Base-by-base conservation (phyloP, 1,284 basidiomycete species). In the Puccinia polysora region DNA sequence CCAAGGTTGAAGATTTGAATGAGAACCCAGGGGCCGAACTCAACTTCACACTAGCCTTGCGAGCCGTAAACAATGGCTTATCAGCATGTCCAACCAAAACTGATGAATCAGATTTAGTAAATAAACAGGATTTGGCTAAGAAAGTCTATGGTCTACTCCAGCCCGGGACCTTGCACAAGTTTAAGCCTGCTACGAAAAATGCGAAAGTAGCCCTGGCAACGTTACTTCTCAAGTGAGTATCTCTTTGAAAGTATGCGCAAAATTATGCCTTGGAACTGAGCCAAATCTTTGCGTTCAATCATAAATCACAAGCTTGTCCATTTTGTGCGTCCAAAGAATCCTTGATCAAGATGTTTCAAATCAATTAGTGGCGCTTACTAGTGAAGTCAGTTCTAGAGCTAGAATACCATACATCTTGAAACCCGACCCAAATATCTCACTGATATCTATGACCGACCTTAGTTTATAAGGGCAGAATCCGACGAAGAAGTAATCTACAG, bases 401-500 rank as follows among this genome's bases (percentile, higher is more conserved):
- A n/a, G n/a, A n/a, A n/a, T n/a, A n/a, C n/a, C n/a, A n/a, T n/a
- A n/a, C n/a, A n/a, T n/a, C n/a, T n/a, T n/a, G n/a, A n/a, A n/a
- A n/a, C n/a, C n/a, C 40, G 8, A 23, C 10, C n/a, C 30, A 2
- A 20, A 50, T n/a, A 0, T 1, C n/a, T 25, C 20, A 30, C 6
- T 32, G 7, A 32, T 15, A 14, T 30, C 25, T 32, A 56, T 18
- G 8, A 56, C 18, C 30, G 25, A 14, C 12, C 25, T 56, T 14
- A 62, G 59, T 47, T 62, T 28, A 25, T 47, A 2, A 30, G 2
- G n/a, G 25, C 53, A 34, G 68, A 62, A 49, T 34, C 45, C 4
- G 68, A 70, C 14, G 56, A 62, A 20, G 68, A 70, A 62, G 68
- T 49, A 40, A 40, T 62, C 15, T 70, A 70, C 45, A 43, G 68